Base-by-base conservation (phyloP, 2,329 filamentous ascomycete species). In the Tetracladium maxilliforme region DNA sequence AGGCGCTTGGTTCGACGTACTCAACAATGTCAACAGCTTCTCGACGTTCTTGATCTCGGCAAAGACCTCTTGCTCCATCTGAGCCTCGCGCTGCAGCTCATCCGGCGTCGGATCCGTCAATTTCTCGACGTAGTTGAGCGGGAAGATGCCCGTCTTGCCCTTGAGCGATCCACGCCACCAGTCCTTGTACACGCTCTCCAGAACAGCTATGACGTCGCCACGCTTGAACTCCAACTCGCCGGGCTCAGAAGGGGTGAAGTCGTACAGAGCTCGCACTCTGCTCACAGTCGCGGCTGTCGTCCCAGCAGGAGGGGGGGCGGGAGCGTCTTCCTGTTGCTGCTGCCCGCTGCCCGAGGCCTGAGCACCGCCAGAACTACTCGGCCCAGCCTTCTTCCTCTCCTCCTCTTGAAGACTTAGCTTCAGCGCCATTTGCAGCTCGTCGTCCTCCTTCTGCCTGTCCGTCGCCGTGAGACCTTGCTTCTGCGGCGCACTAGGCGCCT, bases 91-190 rank as follows among this genome's bases (percentile, higher is more conserved):
- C 52, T 94, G 84, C 37, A 98, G 53, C 60, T 98, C 90, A 38
- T 95, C 87, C 11, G 76, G 75, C 1, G 90, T 95, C 5, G 90
- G 90, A 44, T 98, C 90, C 28, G 86, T 74, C 35, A 98, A 61
- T 52, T 98, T 98, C 56, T 98, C 90, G 10, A 98, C 90, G 44
- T 98, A 98, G 56, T 98, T 98, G 36, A 98, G 66, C 6, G 90
- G 90, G 52, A 98, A 98, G 36, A 98, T 98, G 39, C 90, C 90
- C 6, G 84, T 94, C 51, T 94, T 83, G 12, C 90, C 90, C 45
- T 86, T 74, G 30, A 98, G 58, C 21, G 86, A 92, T 2, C 90
- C 90, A 40, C 92, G 87, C 90, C 90, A 98, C 90, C 90, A 98
- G 51, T 98, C 90, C 52, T 95, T 98, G 58, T 92, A 98, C 3